A percentile compares a stretch with the other conserved stretches of the same genome.
These are phyloP conservation scores for Colletotrichum orbiculare DNA, from an alignment of 2,329 filamentous ascomycete species.

Conservation along the genomic window DNA sequence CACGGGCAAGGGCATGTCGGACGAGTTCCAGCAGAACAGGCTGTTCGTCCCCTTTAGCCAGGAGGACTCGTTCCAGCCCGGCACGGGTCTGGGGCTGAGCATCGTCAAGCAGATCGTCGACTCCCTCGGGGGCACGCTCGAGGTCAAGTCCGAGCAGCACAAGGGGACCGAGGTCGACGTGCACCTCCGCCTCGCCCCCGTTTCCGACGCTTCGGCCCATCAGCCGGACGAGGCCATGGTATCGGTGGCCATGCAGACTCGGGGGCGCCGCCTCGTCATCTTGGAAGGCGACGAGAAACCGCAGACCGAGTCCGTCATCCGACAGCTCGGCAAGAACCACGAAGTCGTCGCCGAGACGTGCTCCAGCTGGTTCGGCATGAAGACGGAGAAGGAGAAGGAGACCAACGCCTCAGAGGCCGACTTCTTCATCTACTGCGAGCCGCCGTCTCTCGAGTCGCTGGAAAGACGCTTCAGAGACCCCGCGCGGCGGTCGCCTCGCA, in stretches of 20 bases:
- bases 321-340: constrained; percentile 41
- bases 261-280: constrained; percentile 38
- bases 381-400: constrained; percentile 39
- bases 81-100: constrained; percentile 71
- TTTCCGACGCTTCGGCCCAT: constrained; percentile 33
- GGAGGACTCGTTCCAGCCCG: constrained; percentile 69
- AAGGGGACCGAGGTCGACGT: constrained; percentile 67
- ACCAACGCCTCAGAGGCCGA: constrained; percentile 34
- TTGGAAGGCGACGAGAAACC: constrained; percentile 31
- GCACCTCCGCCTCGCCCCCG: constrained; percentile 52
- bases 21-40: constrained; percentile 68
- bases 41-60: constrained; percentile 73
- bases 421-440: constrained; percentile 43
- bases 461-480: constrained; percentile 38
- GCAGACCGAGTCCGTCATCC: background rate
- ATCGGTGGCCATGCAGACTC: constrained; percentile 30
- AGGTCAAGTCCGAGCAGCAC: constrained; percentile 63
- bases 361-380: constrained; percentile 49
- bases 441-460: constrained; percentile 40
- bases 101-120: constrained; percentile 72
- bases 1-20: constrained; percentile 72
- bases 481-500: constrained; percentile 11
- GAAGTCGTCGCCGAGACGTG: constrained; percentile 45
- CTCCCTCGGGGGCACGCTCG: constrained; percentile 68
- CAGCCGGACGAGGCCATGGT: constrained; percentile 34